These are phyloP conservation scores for Chlamydomonas schloesseri DNA, from an alignment of 139 green algal species.

Conservation along the genomic window DNA sequence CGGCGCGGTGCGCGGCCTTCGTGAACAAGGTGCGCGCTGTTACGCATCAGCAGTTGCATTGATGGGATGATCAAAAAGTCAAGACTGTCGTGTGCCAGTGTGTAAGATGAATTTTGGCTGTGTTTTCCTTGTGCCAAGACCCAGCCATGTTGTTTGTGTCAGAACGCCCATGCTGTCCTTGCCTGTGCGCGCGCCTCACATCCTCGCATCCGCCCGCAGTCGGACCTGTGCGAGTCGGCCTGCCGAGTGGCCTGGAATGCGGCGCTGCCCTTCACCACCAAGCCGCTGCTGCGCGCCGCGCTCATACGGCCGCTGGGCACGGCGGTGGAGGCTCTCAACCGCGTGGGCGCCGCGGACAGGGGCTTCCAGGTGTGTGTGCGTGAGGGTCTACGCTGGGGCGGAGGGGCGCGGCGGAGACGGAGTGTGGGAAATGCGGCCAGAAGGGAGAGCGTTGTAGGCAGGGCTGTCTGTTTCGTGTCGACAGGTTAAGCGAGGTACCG, in stretches of 20 bases:
- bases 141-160: too few species aligned
- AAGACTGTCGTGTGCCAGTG: too few species aligned
- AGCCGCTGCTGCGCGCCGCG: conserved; percentile 50
- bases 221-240: conserved; percentile 34
- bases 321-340: conserved; percentile 49
- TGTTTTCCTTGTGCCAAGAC: too few species aligned
- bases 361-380: conserved; percentile 61
- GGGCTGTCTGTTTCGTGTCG: too few species aligned
- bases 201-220: neutral
- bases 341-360: conserved; percentile 44
- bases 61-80: too few species aligned
- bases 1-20: conserved; percentile 54
- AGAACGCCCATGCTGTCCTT: too few species aligned
- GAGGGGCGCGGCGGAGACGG: neutral
- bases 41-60: neutral
- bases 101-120: too few species aligned
- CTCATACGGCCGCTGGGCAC: conserved; percentile 40
- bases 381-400: too few species aligned
- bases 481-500: too few species aligned
- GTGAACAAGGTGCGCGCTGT: conserved; percentile 50
- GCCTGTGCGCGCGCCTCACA: too few species aligned
- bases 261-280: conserved; percentile 50
- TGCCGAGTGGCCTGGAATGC: conserved; percentile 57
- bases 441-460: neutral
- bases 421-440: neutral